Base-by-base conservation (phyloP, 2,329 filamentous ascomycete genomes). In the Parafenestella ontariensis region DNA sequence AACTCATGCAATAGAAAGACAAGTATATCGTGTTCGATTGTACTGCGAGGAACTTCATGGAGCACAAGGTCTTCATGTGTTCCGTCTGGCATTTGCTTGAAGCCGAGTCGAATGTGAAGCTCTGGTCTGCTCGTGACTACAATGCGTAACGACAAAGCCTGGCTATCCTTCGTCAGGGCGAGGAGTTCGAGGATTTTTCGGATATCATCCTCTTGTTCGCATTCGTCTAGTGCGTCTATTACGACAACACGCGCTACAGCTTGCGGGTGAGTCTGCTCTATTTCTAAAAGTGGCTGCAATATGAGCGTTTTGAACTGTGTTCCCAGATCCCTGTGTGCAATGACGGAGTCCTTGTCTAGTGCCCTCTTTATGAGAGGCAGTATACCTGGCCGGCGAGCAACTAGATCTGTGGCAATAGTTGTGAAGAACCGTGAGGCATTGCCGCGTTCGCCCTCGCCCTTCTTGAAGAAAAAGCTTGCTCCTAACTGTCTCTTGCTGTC, bases 151-250 rank as follows among this genome's bases (percentile, higher is more conserved):
- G 52, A 37, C 24, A 61, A 40, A 21, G 50, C 51, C 6, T 33
- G 49, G 10, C 58, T 44, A 21, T 63, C 43, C 34, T 55, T 57
- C 3, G 52, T 55, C 31, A 20, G 56, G 46, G 54, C 36, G 43
- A 43, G 62, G 51, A 33, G 61, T 56, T 57, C 71, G 56, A 46
- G 76, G 10, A 66, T 63, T 3, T 20, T 23, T 24, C 39, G 34
- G 33, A 62, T 39, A 31, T 65, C 49, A 28, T 44, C 49, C 13
- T 66, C 57, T 28, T 39, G 11, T 3, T 72, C 66, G 47, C 70
- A 75, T 51, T 76, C 70, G 45, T 75, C 70, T 1, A 75, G 61
- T 2, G 73, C 72, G 50, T 75, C 59, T 23, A 57, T 7, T 36
- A 57, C 28, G 15, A 45, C 36, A 39, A 26, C 40, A 8, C 10